phyloP scores from a whole-genome alignment of 1,284 basidiomycete species.

The Cryptococcus jaspeensis region DNA sequence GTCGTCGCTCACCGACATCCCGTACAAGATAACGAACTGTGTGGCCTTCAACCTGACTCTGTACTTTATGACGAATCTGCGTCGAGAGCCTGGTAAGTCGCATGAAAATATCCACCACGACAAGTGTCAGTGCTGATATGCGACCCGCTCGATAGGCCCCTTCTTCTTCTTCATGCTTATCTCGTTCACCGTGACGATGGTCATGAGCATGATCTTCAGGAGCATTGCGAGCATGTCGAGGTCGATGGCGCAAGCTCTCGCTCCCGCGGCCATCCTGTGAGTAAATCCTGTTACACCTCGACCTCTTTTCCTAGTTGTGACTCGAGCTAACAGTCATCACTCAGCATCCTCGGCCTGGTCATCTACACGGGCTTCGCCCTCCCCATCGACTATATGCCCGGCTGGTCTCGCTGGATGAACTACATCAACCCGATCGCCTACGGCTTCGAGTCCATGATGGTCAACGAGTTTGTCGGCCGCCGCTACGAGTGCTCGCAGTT shows the following conservation, averaged over 20 bases:
- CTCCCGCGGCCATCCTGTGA: constrained; percentile 48
- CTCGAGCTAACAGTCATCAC: too few relatives aligned
- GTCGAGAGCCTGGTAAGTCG: constrained; percentile 39
- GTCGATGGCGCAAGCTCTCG: constrained; percentile 35
- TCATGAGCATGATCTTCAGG: constrained; percentile 57
- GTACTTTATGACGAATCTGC: constrained; percentile 54
- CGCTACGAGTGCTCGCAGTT: constrained; percentile 46
- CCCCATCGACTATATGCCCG: constrained; percentile 48
- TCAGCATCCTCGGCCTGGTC: constrained; percentile 53
- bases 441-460: constrained; percentile 54
- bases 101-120: too few relatives aligned
- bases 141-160: not conserved
- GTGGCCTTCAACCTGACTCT: constrained; percentile 50
- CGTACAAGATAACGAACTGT: constrained; percentile 52
- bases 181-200: constrained; percentile 40
- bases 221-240: constrained; percentile 54
- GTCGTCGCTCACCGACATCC: constrained; percentile 54
- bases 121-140: too few relatives aligned
- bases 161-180: constrained; percentile 7
- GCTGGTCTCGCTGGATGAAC: constrained; percentile 56
- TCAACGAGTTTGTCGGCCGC: constrained; percentile 55
- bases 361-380: constrained; percentile 56
- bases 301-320: too few relatives aligned
- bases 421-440: constrained; percentile 54
- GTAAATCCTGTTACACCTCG: too few relatives aligned